These are phyloP conservation scores for Neurospora sp. DNA, from an alignment of 495 filamentous ascomycete genomes.

Conservation along the genomic window DNA sequence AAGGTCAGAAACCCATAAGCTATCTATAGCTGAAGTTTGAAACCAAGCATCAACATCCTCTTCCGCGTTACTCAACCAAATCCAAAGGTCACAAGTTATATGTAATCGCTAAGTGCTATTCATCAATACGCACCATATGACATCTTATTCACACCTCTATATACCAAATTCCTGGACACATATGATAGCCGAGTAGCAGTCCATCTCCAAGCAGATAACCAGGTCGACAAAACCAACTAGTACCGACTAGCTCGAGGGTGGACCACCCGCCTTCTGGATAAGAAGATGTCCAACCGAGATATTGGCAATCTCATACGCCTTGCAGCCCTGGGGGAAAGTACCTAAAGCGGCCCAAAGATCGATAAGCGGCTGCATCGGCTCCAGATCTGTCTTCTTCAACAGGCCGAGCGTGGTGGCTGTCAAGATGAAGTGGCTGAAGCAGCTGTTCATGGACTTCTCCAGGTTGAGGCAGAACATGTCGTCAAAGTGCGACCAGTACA, in stretches of 20 bases:
- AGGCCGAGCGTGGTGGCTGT: slow-evolving; percentile 80
- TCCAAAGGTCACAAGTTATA: neutral
- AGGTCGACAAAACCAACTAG: neutral
- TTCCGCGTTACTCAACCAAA: neutral
- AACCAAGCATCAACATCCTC: neutral
- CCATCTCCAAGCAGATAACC: neutral
- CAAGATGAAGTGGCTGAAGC: slow-evolving; percentile 86
- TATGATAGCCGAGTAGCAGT: neutral
- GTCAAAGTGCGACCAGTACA: slow-evolving; percentile 77
- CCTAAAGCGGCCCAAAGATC: slow-evolving; percentile 82
- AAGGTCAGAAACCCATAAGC: neutral
- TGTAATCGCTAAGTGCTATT: neutral
- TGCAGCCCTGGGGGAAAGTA: slow-evolving; percentile 62
- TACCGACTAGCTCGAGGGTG: slow-evolving; percentile 7
- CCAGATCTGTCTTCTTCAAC: slow-evolving; percentile 72
- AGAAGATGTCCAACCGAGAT: slow-evolving; percentile 34
- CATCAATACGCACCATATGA: neutral
- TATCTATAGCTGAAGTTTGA: neutral
- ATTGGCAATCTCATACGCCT: slow-evolving; percentile 47
- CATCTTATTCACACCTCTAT: neutral
- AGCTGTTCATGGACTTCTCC: slow-evolving; percentile 83
- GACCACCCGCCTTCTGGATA: slow-evolving; percentile 32
- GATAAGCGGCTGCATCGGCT: slow-evolving; percentile 89
- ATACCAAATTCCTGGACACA: neutral
- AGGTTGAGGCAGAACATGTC: slow-evolving; percentile 75